Evolutionary conservation across 257 asterid species (phyloP).

Genomic region (Nicotiana otophora): DNA sequence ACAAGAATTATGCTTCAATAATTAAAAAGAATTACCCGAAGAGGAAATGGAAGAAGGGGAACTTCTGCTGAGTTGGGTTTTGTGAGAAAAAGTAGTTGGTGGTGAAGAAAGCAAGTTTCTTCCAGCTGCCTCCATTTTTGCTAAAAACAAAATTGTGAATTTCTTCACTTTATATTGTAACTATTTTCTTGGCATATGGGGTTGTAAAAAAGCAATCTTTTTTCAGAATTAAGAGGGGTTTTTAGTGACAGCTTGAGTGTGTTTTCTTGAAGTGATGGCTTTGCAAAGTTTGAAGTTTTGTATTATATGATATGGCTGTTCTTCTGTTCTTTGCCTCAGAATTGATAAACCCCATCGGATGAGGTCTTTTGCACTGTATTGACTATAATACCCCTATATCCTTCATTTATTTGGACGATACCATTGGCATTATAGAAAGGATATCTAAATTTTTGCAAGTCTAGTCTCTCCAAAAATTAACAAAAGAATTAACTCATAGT

Average conservation of each 20-base stretch:
- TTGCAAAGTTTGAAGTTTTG: not conserved
- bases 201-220: not conserved
- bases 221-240: not conserved
- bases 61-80: conserved; percentile 46
- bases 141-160: not conserved
- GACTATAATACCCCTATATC: conserved; percentile 1
- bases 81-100: conserved; percentile 46
- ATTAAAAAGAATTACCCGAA: conserved; percentile 37
- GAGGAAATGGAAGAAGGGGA: conserved; percentile 31
- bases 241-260: not conserved
- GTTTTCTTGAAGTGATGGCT: conserved; percentile 1
- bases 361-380: conserved; percentile 7
- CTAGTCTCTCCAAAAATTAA: no score
- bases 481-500: no score
- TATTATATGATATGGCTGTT: no score
- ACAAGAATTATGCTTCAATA: not conserved
- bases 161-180: not conserved
- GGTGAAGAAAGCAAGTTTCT: conserved; percentile 62
- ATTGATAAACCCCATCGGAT: conserved; percentile 10
- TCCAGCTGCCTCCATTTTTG: conserved; percentile 62
- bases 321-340: conserved; percentile 12
- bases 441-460: no score
- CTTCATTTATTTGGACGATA: not conserved
- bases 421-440: not conserved
- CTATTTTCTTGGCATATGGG: not conserved